These are phyloP conservation scores for Inonotus hispidus DNA, from an alignment of 1,284 basidiomycete species.

Conservation along the genomic window DNA sequence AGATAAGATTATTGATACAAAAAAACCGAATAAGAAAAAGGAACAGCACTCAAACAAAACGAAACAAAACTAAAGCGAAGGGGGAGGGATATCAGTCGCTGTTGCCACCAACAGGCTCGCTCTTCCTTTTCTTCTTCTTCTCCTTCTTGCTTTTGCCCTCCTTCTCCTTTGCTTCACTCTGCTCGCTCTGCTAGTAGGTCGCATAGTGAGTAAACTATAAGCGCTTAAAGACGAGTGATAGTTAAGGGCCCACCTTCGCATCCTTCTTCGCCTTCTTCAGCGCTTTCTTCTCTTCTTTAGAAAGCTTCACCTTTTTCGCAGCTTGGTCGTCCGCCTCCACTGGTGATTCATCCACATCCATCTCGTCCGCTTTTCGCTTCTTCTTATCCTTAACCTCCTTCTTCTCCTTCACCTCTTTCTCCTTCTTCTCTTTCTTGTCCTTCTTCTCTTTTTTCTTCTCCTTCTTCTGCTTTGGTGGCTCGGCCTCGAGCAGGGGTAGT, in stretches of 20 bases:
- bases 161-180: conserved; percentile 27
- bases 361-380: conserved; percentile 56
- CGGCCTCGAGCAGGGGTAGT: conserved; percentile 50
- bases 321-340: conserved; percentile 52
- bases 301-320: conserved; percentile 66
- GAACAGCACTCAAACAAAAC: background rate
- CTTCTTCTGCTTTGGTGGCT: conserved; percentile 51
- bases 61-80: background rate
- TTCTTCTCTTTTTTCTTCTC: conserved; percentile 54
- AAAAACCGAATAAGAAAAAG: background rate
- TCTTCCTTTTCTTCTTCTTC: conserved; percentile 33
- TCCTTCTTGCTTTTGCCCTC: conserved; percentile 32
- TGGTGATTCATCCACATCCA: conserved; percentile 50
- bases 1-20: background rate
- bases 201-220: conserved; percentile 2
- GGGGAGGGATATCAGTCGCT: conserved; percentile 3
- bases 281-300: conserved; percentile 80
- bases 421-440: conserved; percentile 50
- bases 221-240: background rate
- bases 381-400: conserved; percentile 53
- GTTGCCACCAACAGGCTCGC: conserved; percentile 18
- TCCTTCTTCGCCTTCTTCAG: conserved; percentile 69
- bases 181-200: conserved; percentile 20
- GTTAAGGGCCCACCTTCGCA: conserved; percentile 30
- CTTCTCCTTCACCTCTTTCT: conserved; percentile 53